Percentiles rank a stretch among this genome's conserved stretches.
These are phyloP conservation scores for Penicillium salamii DNA, from an alignment of 495 filamentous ascomycete genomes.

Conservation along the genomic window DNA sequence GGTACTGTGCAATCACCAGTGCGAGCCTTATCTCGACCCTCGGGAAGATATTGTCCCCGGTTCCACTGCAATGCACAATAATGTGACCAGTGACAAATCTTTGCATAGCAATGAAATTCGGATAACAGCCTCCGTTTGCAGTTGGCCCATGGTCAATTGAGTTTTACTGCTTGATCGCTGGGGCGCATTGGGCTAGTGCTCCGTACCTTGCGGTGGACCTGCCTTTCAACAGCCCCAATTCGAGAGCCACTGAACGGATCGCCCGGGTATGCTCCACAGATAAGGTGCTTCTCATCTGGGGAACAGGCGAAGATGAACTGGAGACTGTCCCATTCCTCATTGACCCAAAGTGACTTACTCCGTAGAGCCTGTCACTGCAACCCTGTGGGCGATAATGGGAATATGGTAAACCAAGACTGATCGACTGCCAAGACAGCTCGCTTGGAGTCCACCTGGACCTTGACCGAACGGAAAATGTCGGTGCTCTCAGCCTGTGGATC, in stretches of 20 bases:
- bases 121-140: constrained; percentile 2
- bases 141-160: constrained; percentile 4
- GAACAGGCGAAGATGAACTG: constrained; percentile 7
- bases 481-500: neutral
- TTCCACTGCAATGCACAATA: constrained; percentile 1
- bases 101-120: neutral
- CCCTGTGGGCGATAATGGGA: neutral
- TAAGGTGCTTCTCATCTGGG: constrained; percentile 15
- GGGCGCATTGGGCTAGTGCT: neutral
- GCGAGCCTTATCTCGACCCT: constrained; percentile 13
- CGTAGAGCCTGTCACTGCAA: neutral
- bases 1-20: constrained; percentile 7
- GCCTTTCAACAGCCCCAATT: constrained; percentile 6
- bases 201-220: constrained; percentile 13
- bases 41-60: neutral
- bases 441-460: constrained; percentile 8
- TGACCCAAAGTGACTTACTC: too few relatives aligned
- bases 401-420: constrained; percentile 12
- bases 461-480: neutral
- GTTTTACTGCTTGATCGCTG: neutral
- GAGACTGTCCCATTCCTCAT: constrained; percentile 1
- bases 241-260: constrained; percentile 13
- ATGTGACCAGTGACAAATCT: constrained; percentile 10
- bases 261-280: constrained; percentile 19
- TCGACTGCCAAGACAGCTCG: constrained; percentile 21